Percentiles rank a stretch among this genome's conserved stretches.
phyloP scores from a whole-genome alignment of 129 eudicot genomes.

The Flaveria linearis region DNA sequence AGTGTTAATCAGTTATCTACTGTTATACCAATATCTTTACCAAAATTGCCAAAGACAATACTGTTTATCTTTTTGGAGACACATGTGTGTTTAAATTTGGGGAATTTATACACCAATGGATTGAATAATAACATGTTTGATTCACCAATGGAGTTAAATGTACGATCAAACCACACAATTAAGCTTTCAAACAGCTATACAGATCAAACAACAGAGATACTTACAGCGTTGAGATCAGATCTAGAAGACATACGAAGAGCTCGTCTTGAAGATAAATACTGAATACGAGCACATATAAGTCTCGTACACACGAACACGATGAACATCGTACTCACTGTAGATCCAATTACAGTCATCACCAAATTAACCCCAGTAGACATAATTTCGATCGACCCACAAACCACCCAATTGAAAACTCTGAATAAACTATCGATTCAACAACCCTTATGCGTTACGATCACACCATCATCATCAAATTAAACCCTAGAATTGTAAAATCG shows the following conservation, averaged over 20 bases:
- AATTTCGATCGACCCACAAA: slow-evolving; percentile 26
- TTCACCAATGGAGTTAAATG: slow-evolving; percentile 19
- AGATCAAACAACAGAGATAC: slow-evolving; percentile 29
- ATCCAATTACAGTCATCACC: slow-evolving; percentile 96
- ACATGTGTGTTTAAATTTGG: background rate
- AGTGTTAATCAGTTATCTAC: too few species aligned
- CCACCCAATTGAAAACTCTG: background rate
- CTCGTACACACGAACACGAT: slow-evolving; percentile 93
- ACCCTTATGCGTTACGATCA: background rate
- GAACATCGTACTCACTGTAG: slow-evolving; percentile 78
- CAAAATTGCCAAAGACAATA: slow-evolving; percentile 7
- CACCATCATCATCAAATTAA: slow-evolving; percentile 8
- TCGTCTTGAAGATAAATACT: slow-evolving; percentile 55
- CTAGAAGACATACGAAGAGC: slow-evolving; percentile 57
- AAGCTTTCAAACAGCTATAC: background rate
- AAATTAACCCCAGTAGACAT: slow-evolving; percentile 64
- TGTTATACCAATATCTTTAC: background rate
- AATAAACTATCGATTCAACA: slow-evolving; percentile 8
- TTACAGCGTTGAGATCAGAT: slow-evolving; percentile 84
- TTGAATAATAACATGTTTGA: background rate
- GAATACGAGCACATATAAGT: slow-evolving; percentile 92
- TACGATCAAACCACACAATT: background rate
- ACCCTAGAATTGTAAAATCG: slow-evolving; percentile 16
- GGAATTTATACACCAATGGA: background rate
- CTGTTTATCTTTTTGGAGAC: background rate